Conservation (phyloP, 805 yeast species). For the Lachancea dasiensis region DNA sequence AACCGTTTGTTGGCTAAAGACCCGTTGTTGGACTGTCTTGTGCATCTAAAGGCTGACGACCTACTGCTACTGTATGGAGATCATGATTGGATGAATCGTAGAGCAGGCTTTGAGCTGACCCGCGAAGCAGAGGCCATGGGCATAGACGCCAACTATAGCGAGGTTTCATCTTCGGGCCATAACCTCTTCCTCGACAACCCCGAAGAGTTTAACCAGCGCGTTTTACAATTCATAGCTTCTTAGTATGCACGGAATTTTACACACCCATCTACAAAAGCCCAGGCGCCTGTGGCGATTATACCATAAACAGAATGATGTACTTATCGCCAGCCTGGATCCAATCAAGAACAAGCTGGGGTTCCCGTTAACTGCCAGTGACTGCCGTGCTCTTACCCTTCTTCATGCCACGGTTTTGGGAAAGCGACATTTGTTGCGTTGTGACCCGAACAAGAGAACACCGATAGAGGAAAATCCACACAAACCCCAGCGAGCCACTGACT, state of each 20-base stretch:
- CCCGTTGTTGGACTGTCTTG: constrained; percentile 58
- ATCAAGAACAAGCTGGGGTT: no score
- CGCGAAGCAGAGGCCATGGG: constrained; percentile 12
- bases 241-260: neutral
- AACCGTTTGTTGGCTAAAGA: constrained; percentile 46
- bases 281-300: no score
- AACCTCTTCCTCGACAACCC: constrained; percentile 70
- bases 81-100: constrained; percentile 66
- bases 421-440: neutral
- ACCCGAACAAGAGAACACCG: neutral
- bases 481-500: no score
- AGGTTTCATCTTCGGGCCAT: constrained; percentile 55
- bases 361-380: no score
- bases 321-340: no score
- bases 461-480: no score
- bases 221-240: constrained; percentile 32
- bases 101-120: constrained; percentile 39
- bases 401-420: no score
- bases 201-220: constrained; percentile 42
- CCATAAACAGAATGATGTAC: no score
- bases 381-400: no score
- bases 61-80: constrained; percentile 54
- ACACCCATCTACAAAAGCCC: no score
- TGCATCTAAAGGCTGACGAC: constrained; percentile 31
- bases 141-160: constrained; percentile 15